Evolutionary conservation across 78 protist species (phyloP), one percentile per base, ranked within the genome.

Genomic region (Diacronema lutheri): DNA sequence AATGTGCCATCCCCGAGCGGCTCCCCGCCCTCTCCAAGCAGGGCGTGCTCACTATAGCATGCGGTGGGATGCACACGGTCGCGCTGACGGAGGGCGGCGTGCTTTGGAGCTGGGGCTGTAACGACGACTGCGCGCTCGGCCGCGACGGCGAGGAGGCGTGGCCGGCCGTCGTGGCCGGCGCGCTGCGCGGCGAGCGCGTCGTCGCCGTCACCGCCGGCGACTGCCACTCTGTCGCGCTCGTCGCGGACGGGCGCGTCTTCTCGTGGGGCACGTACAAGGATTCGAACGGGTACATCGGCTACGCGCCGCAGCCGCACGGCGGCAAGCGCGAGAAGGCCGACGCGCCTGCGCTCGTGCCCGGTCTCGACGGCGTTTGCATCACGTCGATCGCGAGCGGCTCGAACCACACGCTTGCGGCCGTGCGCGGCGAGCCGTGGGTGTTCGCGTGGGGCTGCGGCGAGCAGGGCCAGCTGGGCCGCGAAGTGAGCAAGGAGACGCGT

Each of bases 11-110:
- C 26, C 64, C 31, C 11, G 64, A 2, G 37, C 21, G 31, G 4
- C n/a, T 41, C 58, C 21, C 3, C 58, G 38, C 1, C 12, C 81
- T 74, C 64, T 25, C 12, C 16, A 35, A 14, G 20, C 13, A 29
- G 71, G 85, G 66, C 21, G 10, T 88, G 25, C 33, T 50, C 6
- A 13, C 4, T 12, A 64, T 88, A 23, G 56, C 61, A 44, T 69
- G 85, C 29, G 91, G 91, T 20, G 88, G 91, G 41, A 1, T 84
- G 86, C 91, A 88, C 85, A 68, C 88, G 19, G 73, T 33, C 20
- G 87, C 84, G 0, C 38, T 82, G 61, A 40, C 62, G n/a, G 4
- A 6, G 33, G 87, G 72, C 40, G 88, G 88, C 1, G 50, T 33
- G 78, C 55, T 88, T 4, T 88, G 78, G 80, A 29, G 81, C 50